These are phyloP conservation scores for Kodamaea arcana DNA, from an alignment of 1,139 yeast species.

Conservation along the genomic window DNA sequence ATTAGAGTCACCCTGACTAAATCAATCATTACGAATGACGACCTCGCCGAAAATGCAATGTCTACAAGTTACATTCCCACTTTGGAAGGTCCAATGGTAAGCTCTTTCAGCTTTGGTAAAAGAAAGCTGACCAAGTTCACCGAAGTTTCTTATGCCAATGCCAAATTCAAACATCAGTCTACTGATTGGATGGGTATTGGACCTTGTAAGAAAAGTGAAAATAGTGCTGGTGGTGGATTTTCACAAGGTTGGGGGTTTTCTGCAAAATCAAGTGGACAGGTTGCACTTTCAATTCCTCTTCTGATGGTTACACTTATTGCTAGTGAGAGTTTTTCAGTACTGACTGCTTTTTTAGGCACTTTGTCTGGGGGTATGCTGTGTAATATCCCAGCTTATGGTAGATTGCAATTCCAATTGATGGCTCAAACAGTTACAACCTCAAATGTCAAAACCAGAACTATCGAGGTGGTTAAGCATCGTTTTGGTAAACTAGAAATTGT, in stretches of 20 bases:
- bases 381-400: constrained; percentile 16
- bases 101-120: not conserved
- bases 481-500: constrained; percentile 7
- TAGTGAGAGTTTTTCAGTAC: not conserved
- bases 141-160: constrained; percentile 9
- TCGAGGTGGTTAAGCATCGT: constrained; percentile 10
- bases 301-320: not conserved
- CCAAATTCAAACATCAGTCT: constrained; percentile 1
- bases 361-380: constrained; percentile 13
- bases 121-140: constrained; percentile 1
- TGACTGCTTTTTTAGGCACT: not conserved
- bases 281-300: constrained; percentile 7
- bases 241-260: constrained; percentile 22
- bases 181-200: constrained; percentile 11
- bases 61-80: not conserved
- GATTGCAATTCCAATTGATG: constrained; percentile 21
- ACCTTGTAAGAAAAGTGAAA: constrained; percentile 9
- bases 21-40: constrained; percentile 9
- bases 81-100: not conserved
- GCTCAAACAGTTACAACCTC: constrained; percentile 13
- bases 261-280: constrained; percentile 13
- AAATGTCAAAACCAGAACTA: constrained; percentile 15
- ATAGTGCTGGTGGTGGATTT: constrained; percentile 16
- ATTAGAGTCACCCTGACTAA: constrained; percentile 6
- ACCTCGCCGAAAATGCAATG: constrained; percentile 5